Evolutionary conservation across 176 grass and related monocot genomes (phyloP), one percentile per base, ranked within the genome.

Genomic region (Lolium perenne): DNA sequence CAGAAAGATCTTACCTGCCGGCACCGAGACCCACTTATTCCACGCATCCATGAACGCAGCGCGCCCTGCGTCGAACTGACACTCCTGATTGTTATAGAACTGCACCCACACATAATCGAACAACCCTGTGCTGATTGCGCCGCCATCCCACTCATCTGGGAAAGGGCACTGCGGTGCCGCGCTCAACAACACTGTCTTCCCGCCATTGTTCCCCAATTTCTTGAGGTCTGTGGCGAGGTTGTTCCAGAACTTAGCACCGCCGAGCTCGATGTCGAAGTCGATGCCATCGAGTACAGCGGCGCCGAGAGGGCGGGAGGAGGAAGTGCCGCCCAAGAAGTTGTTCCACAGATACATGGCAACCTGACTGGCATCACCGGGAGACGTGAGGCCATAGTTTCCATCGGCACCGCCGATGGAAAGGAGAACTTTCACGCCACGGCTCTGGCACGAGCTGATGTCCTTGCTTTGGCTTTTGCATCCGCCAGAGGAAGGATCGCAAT

Each of bases 161-260:
- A 89, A 95, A 6, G 91, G 91, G 66, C 94, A 95, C 85, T 95
- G 94, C 11, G 94, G 94, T 23, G 94, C 94, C 13, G 94, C 94
- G 15, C 88, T 89, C 72, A 95, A 79, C 1, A 90, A 23, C 59
- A 95, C 89, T 40, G 23, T 74, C 43, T 71, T 85, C 10, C 80
- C 69, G 46, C 78, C 80, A 4, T 76, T 75, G 57, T 69, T 86
- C 20, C 78, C 92, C 72, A 89, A 71, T 29, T 70, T 79, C 65
- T 87, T 86, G 2, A 95, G 89, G 45, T 79, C 79, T 10, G 58
- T 84, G 55, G 91, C 91, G 10, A 95, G 81, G 56, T 66, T 74
- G 67, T 80, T 79, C 62, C 91, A 95, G 86, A 93, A 87, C 63
- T 84, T 86, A 20, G 79, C 40, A 16, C 86, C 56, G 35, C 93